Conservation (phyloP, 2,329 filamentous ascomycete genomes). For the Cordyceps javanica region DNA sequence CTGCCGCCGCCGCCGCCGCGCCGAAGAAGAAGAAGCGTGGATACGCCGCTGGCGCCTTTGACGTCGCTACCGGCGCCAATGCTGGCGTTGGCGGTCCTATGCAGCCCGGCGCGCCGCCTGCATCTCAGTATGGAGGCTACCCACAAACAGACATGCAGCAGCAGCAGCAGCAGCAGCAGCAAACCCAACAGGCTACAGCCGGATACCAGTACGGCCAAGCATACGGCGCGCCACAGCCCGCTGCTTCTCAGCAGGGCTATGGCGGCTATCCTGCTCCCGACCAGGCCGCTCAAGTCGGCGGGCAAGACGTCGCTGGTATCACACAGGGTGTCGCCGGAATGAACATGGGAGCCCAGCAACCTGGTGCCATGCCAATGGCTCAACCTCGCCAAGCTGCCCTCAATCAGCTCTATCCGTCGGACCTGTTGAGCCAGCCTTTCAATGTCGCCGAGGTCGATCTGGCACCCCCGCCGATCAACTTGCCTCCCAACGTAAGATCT, state of each 20-base stretch:
- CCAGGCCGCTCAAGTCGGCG: constrained; percentile 41
- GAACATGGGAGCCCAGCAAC: constrained; percentile 57
- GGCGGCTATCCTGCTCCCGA: constrained; percentile 64
- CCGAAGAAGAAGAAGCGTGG: constrained; percentile 82
- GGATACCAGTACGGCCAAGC: constrained; percentile 37
- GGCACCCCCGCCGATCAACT: constrained; percentile 81
- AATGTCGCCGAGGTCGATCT: constrained; percentile 89
- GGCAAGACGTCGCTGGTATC: constrained; percentile 55
- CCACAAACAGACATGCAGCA: constrained; percentile 42
- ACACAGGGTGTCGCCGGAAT: constrained; percentile 84
- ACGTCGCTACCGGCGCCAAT: constrained; percentile 85
- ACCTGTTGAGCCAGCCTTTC: constrained; percentile 87
- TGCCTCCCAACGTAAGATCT: constrained; percentile 79
- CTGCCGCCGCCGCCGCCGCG: constrained; percentile 34
- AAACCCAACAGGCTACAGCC: constrained; percentile 20
- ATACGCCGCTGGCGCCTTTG: constrained; percentile 92
- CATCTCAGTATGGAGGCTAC: constrained; percentile 54
- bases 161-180: constrained; percentile 35
- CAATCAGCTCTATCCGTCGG: constrained; percentile 88
- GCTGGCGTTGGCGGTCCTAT: constrained; percentile 47
- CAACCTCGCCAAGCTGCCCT: constrained; percentile 46
- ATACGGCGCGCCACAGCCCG: constrained; percentile 39
- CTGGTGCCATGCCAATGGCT: constrained; percentile 40
- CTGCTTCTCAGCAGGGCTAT: constrained; percentile 34
- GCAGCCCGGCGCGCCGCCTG: constrained; percentile 34